These are phyloP conservation scores for Microstegium vimineum DNA, from an alignment of 176 grass and related monocot species.

Conservation along the genomic window DNA sequence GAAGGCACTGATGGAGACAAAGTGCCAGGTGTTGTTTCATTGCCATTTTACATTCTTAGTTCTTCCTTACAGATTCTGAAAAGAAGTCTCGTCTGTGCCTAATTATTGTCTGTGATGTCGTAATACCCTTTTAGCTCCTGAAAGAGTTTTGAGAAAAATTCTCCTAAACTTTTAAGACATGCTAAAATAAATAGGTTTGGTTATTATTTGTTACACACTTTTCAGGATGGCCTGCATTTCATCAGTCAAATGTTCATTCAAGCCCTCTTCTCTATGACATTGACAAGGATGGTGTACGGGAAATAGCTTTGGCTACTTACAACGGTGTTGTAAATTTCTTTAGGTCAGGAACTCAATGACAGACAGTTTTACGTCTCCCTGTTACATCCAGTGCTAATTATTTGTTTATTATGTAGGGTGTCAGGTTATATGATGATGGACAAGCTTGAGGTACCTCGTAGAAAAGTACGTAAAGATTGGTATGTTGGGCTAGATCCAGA, in stretches of 20 bases:
- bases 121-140: conserved; percentile 19
- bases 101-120: not conserved
- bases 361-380: not conserved
- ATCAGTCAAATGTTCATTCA: conserved; percentile 88
- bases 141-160: not conserved
- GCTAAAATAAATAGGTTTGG: conserved; percentile 1
- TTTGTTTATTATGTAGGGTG: conserved; percentile 54
- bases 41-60: conserved; percentile 15
- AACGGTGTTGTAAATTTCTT: conserved; percentile 96
- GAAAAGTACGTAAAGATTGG: conserved; percentile 93
- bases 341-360: conserved; percentile 43
- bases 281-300: conserved; percentile 85
- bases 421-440: conserved; percentile 97
- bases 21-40: conserved; percentile 58
- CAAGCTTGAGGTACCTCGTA: conserved; percentile 91
- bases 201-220: conserved; percentile 7
- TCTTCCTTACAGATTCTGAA: conserved; percentile 8
- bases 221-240: conserved; percentile 92
- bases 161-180: not conserved
- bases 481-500: conserved; percentile 84
- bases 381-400: conserved; percentile 19
- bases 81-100: not conserved
- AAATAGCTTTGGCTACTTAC: conserved; percentile 89
- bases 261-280: conserved; percentile 89
- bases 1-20: conserved; percentile 97